A percentile compares a stretch with the other conserved stretches of the same genome.
Evolutionary conservation across 371 early-diverging fungal species (phyloP).

Genomic region (Entomophthora muscae): DNA sequence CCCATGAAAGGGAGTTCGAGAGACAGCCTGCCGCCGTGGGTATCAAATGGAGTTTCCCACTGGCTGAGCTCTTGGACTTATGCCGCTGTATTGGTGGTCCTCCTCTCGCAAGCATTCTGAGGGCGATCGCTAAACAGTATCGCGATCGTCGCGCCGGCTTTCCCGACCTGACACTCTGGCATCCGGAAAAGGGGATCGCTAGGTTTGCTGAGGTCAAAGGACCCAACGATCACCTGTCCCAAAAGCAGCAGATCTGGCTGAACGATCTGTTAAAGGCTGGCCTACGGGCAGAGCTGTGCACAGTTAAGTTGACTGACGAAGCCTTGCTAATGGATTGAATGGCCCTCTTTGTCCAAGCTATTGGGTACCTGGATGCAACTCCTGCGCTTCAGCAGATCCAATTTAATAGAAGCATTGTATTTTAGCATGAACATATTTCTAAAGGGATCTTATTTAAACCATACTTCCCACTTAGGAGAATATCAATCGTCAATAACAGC

Average conservation of each 20-base stretch:
- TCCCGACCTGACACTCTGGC: slow-evolving; percentile 50
- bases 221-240: slow-evolving; percentile 49
- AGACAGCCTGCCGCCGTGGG: slow-evolving; percentile 4
- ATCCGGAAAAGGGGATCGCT: slow-evolving; percentile 26
- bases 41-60: slow-evolving; percentile 9
- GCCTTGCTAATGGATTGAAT: background rate
- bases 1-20: slow-evolving; percentile 7
- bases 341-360: too few relatives aligned
- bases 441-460: too few relatives aligned
- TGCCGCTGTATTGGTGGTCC: slow-evolving; percentile 34
- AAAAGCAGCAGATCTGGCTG: slow-evolving; percentile 26
- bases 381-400: too few relatives aligned
- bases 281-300: slow-evolving; percentile 2
- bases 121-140: slow-evolving; percentile 40
- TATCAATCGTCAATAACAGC: too few relatives aligned
- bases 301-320: background rate
- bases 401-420: too few relatives aligned
- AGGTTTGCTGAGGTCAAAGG: slow-evolving; percentile 65
- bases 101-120: slow-evolving; percentile 31
- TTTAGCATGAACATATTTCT: too few relatives aligned
- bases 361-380: too few relatives aligned
- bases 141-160: slow-evolving; percentile 40
- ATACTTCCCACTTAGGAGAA: too few relatives aligned
- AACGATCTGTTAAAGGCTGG: slow-evolving; percentile 1
- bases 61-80: slow-evolving; percentile 8